These are phyloP conservation scores for Bremia lactucae DNA, from an alignment of 352 stramenopile species.

Conservation along the genomic window DNA sequence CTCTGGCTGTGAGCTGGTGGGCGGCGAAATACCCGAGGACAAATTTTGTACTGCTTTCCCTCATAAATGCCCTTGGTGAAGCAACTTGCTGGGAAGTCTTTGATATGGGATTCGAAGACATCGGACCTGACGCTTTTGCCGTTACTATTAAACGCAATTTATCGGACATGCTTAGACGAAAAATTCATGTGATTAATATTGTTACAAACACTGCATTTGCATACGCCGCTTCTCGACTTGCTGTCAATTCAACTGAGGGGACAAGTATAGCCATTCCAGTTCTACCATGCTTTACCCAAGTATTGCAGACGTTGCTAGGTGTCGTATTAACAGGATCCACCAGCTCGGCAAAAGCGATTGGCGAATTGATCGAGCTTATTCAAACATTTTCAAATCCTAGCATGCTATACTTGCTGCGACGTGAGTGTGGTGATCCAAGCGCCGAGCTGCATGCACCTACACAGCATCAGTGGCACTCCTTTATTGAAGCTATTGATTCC, in stretches of 20 bases:
- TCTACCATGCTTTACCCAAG: constrained; percentile 46
- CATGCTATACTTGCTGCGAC: constrained; percentile 43
- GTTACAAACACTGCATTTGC: constrained; percentile 40
- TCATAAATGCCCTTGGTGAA: constrained; percentile 62
- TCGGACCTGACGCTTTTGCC: constrained; percentile 27
- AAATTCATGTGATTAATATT: constrained; percentile 62
- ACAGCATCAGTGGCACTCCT: constrained; percentile 53
- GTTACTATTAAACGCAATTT: constrained; percentile 44
- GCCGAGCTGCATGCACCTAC: constrained; percentile 36
- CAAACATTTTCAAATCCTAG: constrained; percentile 47
- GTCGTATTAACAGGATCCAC: constrained; percentile 46
- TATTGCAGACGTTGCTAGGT: constrained; percentile 42
- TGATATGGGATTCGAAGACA: constrained; percentile 40
- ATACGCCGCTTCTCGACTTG: constrained; percentile 32
- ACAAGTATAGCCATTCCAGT: constrained; percentile 41
- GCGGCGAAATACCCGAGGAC: constrained; percentile 36
- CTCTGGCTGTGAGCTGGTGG: constrained; percentile 58
- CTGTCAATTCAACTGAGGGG: constrained; percentile 25
- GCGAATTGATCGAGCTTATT: constrained; percentile 58
- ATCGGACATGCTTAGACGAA: constrained; percentile 26
- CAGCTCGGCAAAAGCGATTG: constrained; percentile 40
- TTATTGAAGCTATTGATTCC: constrained; percentile 72
- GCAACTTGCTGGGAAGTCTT: constrained; percentile 41
- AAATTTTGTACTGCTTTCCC: constrained; percentile 47
- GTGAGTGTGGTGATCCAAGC: constrained; percentile 57